Percentiles rank a stretch among this genome's conserved stretches.
Conservation (phyloP, 2,329 filamentous ascomycete genomes). For the Cadophora luteo-olivacea region DNA sequence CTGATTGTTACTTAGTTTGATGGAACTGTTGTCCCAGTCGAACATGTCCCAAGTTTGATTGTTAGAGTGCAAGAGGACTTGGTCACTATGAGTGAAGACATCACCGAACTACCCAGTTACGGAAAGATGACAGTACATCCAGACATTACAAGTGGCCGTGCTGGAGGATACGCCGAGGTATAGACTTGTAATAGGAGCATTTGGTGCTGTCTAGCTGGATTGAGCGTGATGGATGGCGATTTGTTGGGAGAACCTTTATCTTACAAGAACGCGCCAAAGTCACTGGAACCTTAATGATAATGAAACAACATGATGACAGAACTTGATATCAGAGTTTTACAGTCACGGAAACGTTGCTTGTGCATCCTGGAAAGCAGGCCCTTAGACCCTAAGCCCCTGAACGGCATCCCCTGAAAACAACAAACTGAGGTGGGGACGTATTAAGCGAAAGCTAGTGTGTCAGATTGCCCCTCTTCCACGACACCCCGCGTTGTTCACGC, state of each 20-base stretch:
- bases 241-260: not conserved
- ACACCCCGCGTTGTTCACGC: not conserved
- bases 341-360: not conserved
- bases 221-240: not conserved
- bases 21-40: slow-evolving; percentile 28
- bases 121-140: slow-evolving; percentile 35
- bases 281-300: not conserved
- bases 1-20: slow-evolving; percentile 29
- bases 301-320: not conserved
- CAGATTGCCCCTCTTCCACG: slow-evolving; percentile 4
- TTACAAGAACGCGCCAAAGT: too few relatives aligned
- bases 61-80: slow-evolving; percentile 36
- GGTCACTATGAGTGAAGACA: slow-evolving; percentile 28
- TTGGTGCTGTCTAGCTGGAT: not conserved
- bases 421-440: not conserved
- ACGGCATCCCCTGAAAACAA: slow-evolving; percentile 2
- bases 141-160: slow-evolving; percentile 32
- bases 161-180: slow-evolving; percentile 26
- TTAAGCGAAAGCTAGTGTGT: slow-evolving; percentile 6
- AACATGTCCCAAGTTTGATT: slow-evolving; percentile 29
- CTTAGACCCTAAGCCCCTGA: not conserved
- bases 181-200: not conserved
- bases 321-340: not conserved
- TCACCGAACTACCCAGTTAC: slow-evolving; percentile 36
- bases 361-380: not conserved